Evolutionary conservation across 345 rosid species (phyloP).

Genomic region (Capsella bursapastoris): DNA sequence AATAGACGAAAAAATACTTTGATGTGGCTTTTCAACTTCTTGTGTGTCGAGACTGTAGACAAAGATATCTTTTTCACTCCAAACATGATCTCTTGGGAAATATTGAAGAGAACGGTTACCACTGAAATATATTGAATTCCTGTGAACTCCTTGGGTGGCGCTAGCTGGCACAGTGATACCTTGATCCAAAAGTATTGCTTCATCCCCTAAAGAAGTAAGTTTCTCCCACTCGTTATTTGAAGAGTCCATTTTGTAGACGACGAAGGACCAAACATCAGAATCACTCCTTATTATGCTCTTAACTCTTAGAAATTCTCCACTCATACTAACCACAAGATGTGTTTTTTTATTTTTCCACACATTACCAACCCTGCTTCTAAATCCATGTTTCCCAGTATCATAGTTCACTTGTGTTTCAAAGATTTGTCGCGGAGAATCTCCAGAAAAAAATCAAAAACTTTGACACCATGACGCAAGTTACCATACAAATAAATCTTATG

Average conservation of each 20-base stretch:
- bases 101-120: not conserved
- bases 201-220: conserved; percentile 3
- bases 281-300: not conserved
- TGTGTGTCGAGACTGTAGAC: conserved; percentile 6
- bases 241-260: not conserved
- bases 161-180: conserved; percentile 8
- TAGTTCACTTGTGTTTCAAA: not conserved
- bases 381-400: too few species aligned
- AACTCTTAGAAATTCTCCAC: not conserved
- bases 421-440: not conserved
- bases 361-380: too few species aligned
- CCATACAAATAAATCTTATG: not conserved
- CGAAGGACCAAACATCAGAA: not conserved
- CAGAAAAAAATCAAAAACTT: conserved; percentile 3
- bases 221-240: not conserved
- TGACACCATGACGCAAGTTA: not conserved
- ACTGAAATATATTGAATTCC: conserved; percentile 5
- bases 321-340: not conserved
- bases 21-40: too few species aligned
- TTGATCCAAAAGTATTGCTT: conserved; percentile 5
- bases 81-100: not conserved
- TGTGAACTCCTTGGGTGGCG: not conserved
- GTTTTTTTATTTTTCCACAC: too few species aligned
- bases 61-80: conserved; percentile 7
- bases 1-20: too few species aligned